Base-by-base conservation (phyloP, 2,329 filamentous ascomycete species). In the Aspergillus brasiliensis region DNA sequence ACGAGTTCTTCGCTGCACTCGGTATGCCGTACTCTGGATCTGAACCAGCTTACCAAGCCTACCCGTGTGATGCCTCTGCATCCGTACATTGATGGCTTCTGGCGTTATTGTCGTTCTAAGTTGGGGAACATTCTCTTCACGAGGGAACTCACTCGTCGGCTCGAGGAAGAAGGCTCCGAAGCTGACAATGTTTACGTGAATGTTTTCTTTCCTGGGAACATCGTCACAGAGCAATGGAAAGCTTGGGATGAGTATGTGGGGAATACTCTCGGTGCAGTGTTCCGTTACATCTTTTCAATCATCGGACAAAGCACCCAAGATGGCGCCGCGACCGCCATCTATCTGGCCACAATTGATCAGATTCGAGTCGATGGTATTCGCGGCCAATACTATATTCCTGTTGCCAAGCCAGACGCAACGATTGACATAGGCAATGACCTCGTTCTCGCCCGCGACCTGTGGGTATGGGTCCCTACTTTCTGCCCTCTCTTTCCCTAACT, bases 321-420 rank as follows among this genome's bases (percentile, higher is more conserved):
- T 19, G 10, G 40, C 19, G 40, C 40, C 11, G 40, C 40, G n/a
- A 44, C 40, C 19, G 19, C 40, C 40, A 21, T 44, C 19, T 44
- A 21, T 44, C 21, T 44, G 17, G 40, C 40, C 23, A 13, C 40
- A 23, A 44, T 8, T 13, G 68, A 73, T 64, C 19, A 6, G 40
- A 44, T 44, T 21, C 40, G 19, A 11, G 19, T 15, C 19, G 19
- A 62, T 17, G 55, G 68, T 10, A 34, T 65, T 15, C 67, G 67
- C 31, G 77, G 75, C 1, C 65, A 65, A 44, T 79, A 77, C 55
- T 79, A 77, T 52, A 69, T 76, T 46, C 76, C 77, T 8, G 69
- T 77, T 40, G 76, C 71, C 5, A 69, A 62, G n/a, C 57, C 62
- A 34, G 67, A 65, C 48, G 61, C 65, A 47, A 66, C 68, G 11